Percentiles rank a stretch among this genome's conserved stretches.
These are phyloP conservation scores for Lepidium africanum DNA, from an alignment of 345 rosid genomes.

Conservation along the genomic window DNA sequence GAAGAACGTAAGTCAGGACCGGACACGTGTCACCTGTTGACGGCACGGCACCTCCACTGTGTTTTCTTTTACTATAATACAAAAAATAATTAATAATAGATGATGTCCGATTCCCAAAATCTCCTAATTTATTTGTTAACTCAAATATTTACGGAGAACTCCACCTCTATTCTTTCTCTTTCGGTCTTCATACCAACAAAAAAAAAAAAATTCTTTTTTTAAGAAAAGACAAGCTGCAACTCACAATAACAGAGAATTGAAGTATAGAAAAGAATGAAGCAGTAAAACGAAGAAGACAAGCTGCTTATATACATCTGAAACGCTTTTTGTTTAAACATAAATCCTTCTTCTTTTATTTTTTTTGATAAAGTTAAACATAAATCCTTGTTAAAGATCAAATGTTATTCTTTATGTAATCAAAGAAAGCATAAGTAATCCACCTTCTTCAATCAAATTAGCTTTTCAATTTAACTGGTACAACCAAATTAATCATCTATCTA, in stretches of 20 bases:
- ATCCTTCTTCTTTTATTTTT: too few species aligned
- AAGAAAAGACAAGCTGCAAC: too few species aligned
- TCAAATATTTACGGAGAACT: neutral
- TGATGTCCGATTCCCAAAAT: too few species aligned
- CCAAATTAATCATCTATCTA: neutral
- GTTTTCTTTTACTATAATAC: too few species aligned
- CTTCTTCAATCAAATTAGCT: neutral
- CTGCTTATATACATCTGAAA: neutral
- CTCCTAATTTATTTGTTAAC: too few species aligned
- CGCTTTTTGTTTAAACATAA: too few species aligned
- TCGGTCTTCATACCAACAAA: neutral
- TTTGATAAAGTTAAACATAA: too few species aligned
- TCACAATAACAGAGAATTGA: neutral
- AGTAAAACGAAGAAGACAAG: neutral
- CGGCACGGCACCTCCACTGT: neutral
- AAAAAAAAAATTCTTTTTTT: too few species aligned
- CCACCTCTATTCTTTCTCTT: neutral
- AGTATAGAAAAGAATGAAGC: neutral
- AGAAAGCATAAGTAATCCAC: too few species aligned
- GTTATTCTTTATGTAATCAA: neutral
- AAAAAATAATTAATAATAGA: too few species aligned
- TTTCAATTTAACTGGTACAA: neutral
- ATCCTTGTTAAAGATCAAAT: neutral
- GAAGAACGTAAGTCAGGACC: neutral
- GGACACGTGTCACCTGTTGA: conserved; percentile 18